A percentile compares a stretch with the other conserved stretches of the same genome.
Conservation (phyloP, 257 asterid genomes). For the Orobanche coerulescens region DNA sequence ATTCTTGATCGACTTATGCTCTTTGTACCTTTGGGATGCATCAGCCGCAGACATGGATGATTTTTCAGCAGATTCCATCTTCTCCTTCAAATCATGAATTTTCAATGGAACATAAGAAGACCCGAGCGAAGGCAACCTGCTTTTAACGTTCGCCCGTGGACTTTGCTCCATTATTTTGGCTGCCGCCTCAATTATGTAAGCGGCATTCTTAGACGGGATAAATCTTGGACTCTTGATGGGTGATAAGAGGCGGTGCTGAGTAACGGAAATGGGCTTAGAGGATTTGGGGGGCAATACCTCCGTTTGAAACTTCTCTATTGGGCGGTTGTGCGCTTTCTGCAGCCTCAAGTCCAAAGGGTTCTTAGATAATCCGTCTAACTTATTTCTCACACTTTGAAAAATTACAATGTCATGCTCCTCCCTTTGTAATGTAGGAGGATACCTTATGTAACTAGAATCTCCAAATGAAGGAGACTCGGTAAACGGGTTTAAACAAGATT, state of each 20-base stretch:
- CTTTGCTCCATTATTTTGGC: slow-evolving; percentile 81
- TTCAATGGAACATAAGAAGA: slow-evolving; percentile 63
- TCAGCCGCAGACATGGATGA: slow-evolving; percentile 23
- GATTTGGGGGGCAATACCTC: slow-evolving; percentile 82
- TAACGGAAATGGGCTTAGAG: slow-evolving; percentile 66
- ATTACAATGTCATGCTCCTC: slow-evolving; percentile 60
- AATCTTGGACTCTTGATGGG: slow-evolving; percentile 95
- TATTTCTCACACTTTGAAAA: slow-evolving; percentile 70
- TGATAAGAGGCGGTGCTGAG: slow-evolving; percentile 69
- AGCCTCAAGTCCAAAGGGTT: slow-evolving; percentile 64
- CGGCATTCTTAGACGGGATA: slow-evolving; percentile 77
- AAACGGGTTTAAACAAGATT: slow-evolving; percentile 36
- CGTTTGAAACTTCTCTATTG: slow-evolving; percentile 73
- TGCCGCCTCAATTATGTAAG: slow-evolving; percentile 86
- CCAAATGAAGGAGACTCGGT: slow-evolving; percentile 52
- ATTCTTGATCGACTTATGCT: slow-evolving; percentile 31
- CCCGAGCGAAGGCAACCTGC: slow-evolving; percentile 41
- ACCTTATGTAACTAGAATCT: slow-evolving; percentile 45
- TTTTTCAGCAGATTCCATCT: slow-evolving; percentile 49
- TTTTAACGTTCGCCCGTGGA: slow-evolving; percentile 55
- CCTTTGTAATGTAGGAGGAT: slow-evolving; percentile 34
- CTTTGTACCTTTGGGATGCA: slow-evolving; percentile 36
- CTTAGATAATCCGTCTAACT: slow-evolving; percentile 59
- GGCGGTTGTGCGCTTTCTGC: slow-evolving; percentile 58
- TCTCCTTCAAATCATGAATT: slow-evolving; percentile 57